Evolutionary conservation across 768 basidiomycete species (phyloP).

Genomic region (Collybiopsis confluens): DNA sequence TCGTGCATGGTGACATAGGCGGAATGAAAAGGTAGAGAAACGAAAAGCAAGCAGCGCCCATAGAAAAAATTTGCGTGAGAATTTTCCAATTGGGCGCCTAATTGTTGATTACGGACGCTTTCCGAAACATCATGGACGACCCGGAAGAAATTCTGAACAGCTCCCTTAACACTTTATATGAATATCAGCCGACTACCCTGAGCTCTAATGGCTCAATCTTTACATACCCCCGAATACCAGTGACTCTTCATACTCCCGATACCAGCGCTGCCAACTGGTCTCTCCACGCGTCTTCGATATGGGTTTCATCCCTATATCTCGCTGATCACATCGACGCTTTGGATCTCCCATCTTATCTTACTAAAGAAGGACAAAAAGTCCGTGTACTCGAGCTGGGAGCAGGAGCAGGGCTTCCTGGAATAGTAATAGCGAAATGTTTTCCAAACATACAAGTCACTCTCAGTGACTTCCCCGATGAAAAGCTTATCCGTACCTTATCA

Average conservation of each 20-base stretch:
- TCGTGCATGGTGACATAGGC: constrained; percentile 32
- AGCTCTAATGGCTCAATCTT: constrained; percentile 52
- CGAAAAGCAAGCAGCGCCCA: not conserved
- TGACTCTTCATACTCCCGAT: constrained; percentile 58
- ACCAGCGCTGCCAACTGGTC: constrained; percentile 68
- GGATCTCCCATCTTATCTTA: constrained; percentile 25
- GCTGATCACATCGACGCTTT: constrained; percentile 59
- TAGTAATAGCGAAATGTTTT: constrained; percentile 53
- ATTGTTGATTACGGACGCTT: not conserved
- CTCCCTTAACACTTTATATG: constrained; percentile 61
- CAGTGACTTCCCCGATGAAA: constrained; percentile 71
- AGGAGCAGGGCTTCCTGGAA: constrained; percentile 70
- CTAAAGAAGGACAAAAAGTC: constrained; percentile 9
- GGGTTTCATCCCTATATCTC: constrained; percentile 63
- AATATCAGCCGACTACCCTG: constrained; percentile 54
- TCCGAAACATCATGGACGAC: no score
- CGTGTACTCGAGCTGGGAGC: constrained; percentile 71
- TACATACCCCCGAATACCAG: constrained; percentile 41
- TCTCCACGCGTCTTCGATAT: constrained; percentile 74
- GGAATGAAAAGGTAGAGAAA: not conserved
- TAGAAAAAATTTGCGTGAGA: not conserved
- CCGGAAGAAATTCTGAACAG: constrained; percentile 63
- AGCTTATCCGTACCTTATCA: constrained; percentile 52
- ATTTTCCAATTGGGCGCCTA: not conserved
- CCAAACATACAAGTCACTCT: constrained; percentile 39